Base-by-base conservation (phyloP, 257 asterid species). In the Salvia hispanica region DNA sequence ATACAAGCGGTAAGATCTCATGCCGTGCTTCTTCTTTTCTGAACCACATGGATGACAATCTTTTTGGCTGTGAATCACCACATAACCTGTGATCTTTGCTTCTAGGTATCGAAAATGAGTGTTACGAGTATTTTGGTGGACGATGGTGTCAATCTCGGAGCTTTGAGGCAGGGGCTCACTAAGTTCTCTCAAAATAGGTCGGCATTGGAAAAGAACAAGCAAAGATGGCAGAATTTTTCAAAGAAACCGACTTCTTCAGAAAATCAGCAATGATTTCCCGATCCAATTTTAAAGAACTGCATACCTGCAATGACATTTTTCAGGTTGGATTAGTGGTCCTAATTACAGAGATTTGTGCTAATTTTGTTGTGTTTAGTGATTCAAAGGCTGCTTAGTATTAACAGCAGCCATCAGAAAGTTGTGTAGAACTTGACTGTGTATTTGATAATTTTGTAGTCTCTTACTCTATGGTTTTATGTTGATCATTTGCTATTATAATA, bases 1-100 rank as follows among this genome's bases (percentile, higher is more conserved):
- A 87, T 81, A 56, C 80, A 84, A 71, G 83, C 96, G 28, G 96
- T 89, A 84, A 74, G 75, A 66, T 74, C 54, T 58, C 70, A 40
- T 71, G 63, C 47, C 66, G 13, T 14, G 42, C n/a, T 59, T 52
- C 57, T 53, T 45, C 6, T 1, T 39, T 39, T 39, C 43, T 39
- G 43, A 7, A 39, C 7, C n/a, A 18, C 13, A 14, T 53, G 4
- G 14, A 47, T 47, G 9, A 1, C 58, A 21, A 1, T 2, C n/a
- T 53, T 13, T 3, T 33, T 57, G 11, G 52, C 56, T n/a, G 66
- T 72, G n/a, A 14, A 53, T 60, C 8, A 4, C 46, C 10, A 7
- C 58, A 5, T 36, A 12, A 16, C 37, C 18, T n/a, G 5, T 31
- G 6, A 18, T 46, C 16, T 15, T 68, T 10, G 9, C 58, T 15